Percentiles rank a stretch among this genome's conserved stretches.
These are phyloP conservation scores for Knufia fluminis DNA, from an alignment of 2,329 filamentous ascomycete species.

Conservation along the genomic window DNA sequence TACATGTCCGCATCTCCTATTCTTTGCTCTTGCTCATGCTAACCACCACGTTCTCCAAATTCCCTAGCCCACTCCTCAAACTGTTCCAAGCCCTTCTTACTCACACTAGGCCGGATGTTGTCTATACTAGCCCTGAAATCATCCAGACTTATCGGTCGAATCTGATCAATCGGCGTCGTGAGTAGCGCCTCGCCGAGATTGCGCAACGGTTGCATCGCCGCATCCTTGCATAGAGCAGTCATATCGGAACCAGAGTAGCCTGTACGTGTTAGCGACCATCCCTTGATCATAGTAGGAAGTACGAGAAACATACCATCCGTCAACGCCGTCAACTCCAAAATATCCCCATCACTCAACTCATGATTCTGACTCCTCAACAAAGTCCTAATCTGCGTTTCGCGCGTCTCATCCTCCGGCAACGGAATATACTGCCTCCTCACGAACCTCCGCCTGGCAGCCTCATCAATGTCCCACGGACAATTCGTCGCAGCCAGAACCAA, in stretches of 20 bases:
- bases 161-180: constrained; percentile 88
- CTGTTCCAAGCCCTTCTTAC: constrained; percentile 69
- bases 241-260: constrained; percentile 98
- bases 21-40: background rate
- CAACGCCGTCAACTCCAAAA: constrained; percentile 62
- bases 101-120: constrained; percentile 84
- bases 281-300: constrained; percentile 1
- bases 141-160: constrained; percentile 69
- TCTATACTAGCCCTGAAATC: constrained; percentile 79
- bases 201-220: constrained; percentile 89
- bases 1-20: background rate
- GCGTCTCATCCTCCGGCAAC: constrained; percentile 73
- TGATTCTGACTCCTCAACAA: constrained; percentile 84
- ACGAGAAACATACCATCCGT: constrained; percentile 63
- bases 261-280: no score
- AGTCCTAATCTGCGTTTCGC: constrained; percentile 67
- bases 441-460: constrained; percentile 82
- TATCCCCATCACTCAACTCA: constrained; percentile 60
- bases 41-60: constrained; percentile 75
- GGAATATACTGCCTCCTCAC: constrained; percentile 94
- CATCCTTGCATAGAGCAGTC: constrained; percentile 91
- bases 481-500: constrained; percentile 93
- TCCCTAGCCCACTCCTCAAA: constrained; percentile 92
- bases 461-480: constrained; percentile 94
- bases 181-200: constrained; percentile 83